Conservation (phyloP, 2,329 filamentous ascomycete genomes). For the Acarospora socialis region DNA sequence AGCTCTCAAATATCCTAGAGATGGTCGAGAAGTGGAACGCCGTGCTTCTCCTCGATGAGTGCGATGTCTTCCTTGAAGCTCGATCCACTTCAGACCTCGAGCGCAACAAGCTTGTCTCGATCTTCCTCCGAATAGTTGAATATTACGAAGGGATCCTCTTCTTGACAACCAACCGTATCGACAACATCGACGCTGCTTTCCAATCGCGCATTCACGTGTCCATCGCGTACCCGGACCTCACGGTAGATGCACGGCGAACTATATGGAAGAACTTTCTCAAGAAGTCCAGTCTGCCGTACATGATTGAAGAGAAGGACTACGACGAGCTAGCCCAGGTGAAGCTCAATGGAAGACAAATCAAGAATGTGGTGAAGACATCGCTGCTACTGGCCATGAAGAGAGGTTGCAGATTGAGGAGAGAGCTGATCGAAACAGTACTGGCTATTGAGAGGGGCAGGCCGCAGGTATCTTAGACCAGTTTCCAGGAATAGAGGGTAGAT, state of each 20-base stretch:
- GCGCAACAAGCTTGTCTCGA: conserved; percentile 9
- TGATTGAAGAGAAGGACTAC: conserved; percentile 12
- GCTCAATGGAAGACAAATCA: conserved; percentile 35
- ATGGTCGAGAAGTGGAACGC: conserved; percentile 8
- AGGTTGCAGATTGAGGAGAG: conserved; percentile 14
- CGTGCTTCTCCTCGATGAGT: conserved; percentile 9
- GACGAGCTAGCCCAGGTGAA: conserved; percentile 27
- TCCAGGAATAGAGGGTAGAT: no score
- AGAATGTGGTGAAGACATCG: conserved; percentile 34
- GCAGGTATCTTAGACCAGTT: no score
- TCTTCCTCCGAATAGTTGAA: neutral
- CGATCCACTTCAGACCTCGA: conserved; percentile 4
- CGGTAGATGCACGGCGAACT: conserved; percentile 23
- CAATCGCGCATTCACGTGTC: conserved; percentile 35
- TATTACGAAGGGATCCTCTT: conserved; percentile 12
- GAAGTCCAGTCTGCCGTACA: conserved; percentile 18
- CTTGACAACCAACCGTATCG: conserved; percentile 20
- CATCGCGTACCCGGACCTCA: conserved; percentile 31
- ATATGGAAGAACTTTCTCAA: conserved; percentile 36
- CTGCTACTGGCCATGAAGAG: conserved; percentile 25
- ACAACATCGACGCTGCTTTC: conserved; percentile 23
- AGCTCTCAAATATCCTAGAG: neutral
- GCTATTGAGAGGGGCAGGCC: conserved; percentile 19
- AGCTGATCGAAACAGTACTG: conserved; percentile 22
- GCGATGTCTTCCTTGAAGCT: neutral